Evolutionary conservation across 345 rosid genomes (phyloP), one percentile per base, ranked within the genome.

Genomic region (Acer yangbiense): DNA sequence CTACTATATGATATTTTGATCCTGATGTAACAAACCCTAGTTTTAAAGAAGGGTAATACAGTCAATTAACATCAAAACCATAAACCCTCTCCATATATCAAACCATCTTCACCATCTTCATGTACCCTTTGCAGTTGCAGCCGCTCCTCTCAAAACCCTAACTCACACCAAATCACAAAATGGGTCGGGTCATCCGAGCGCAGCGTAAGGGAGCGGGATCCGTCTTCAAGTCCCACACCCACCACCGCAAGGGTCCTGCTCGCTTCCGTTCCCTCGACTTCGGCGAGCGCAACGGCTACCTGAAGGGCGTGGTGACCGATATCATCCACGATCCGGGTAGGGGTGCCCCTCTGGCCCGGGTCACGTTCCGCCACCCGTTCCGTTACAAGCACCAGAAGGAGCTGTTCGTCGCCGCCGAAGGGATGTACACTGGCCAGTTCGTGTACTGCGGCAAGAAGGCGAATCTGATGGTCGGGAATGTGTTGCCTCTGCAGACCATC

Each of bases 111-210:
- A 46, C 20, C 0, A 1, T 13, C 1, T 6, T 18, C 12, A 12
- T 69, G 27, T 25, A 4, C 17, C 61, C 4, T 54, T 50, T 50
- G 20, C 54, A 32, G 75, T 54, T 32, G 20, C 66, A 9, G 75
- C 65, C 50, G 50, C 54, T 23, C 43, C 69, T 29, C 60, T 18
- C 3, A 2, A 14, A 61, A 44, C 58, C 76, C 69, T 62, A 43
- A 46, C 12, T 14, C 54, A 2, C 39, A 6, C 4, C 10, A n/a
- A 39, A 2, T 3, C 16, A 2, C 71, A 69, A 12, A 20, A 89
- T 91, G 95, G 95, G 95, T 69, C 86, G 93, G 39, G 95, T 91
- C 6, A 91, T 91, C 75, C 85, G 95, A 69, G 93, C 91, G 23
- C 93, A 89, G 73, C 86, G 92, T 77, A 91, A 91, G 82, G 95